Percentiles rank a stretch among this genome's conserved stretches.
phyloP scores from a whole-genome alignment of 139 green algal species.

The Mychonastes homosphaera region DNA sequence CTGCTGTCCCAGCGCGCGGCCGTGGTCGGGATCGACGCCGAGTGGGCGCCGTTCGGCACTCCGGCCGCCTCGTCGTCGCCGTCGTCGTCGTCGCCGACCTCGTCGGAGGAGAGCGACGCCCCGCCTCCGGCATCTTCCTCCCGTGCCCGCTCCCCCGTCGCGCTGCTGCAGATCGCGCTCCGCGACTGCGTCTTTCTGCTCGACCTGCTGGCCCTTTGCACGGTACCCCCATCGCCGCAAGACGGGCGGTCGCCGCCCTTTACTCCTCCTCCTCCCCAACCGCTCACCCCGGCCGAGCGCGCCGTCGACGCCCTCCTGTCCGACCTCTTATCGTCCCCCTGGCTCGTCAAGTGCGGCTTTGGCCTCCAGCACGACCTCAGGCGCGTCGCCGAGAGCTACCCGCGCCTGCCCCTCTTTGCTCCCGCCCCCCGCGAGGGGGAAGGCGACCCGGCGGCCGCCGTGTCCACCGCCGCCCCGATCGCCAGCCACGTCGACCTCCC shows the following conservation, averaged over 20 bases:
- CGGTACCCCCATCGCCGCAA: not conserved
- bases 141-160: no score
- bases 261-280: no score
- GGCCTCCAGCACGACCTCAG: conserved; percentile 14
- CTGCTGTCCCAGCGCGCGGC: not conserved
- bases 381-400: conserved; percentile 12
- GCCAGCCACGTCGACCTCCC: conserved; percentile 14
- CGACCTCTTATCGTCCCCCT: not conserved
- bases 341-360: conserved; percentile 20
- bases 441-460: not conserved
- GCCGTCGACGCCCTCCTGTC: conserved; percentile 11
- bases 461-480: not conserved
- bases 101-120: no score
- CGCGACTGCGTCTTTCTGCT: conserved; percentile 14
- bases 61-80: no score
- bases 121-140: not conserved
- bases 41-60: conserved; percentile 17
- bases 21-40: conserved; percentile 9
- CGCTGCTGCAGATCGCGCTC: not conserved
- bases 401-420: not conserved
- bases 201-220: conserved; percentile 18
- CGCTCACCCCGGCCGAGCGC: not conserved
- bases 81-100: no score
- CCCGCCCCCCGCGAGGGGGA: not conserved
- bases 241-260: not conserved